These are phyloP conservation scores for Vigna mungo DNA, from an alignment of 306 rosid genomes.

Conservation along the genomic window DNA sequence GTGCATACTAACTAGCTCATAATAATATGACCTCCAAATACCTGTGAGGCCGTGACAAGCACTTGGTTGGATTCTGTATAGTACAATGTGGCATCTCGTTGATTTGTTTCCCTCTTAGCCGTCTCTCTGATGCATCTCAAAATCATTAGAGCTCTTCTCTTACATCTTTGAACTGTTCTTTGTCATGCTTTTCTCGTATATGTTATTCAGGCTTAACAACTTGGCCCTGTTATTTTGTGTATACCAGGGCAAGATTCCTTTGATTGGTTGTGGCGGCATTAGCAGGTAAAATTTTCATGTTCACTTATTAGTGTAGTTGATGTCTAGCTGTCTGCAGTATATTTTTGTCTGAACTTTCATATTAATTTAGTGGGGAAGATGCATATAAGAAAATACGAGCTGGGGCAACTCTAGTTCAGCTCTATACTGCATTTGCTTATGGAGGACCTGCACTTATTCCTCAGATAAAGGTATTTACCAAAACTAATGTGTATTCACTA, in stretches of 20 bases:
- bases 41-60: background rate
- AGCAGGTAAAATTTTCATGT: slow-evolving; percentile 64
- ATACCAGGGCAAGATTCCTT: slow-evolving; percentile 83
- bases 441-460: slow-evolving; percentile 98
- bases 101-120: slow-evolving; percentile 12
- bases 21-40: background rate
- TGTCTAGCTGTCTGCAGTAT: slow-evolving; percentile 34
- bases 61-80: background rate
- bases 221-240: slow-evolving; percentile 42
- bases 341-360: slow-evolving; percentile 23
- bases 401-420: slow-evolving; percentile 95
- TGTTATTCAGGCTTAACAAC: slow-evolving; percentile 29
- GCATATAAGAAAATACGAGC: slow-evolving; percentile 90
- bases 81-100: slow-evolving; percentile 5
- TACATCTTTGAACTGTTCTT: background rate
- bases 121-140: background rate
- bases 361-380: slow-evolving; percentile 80
- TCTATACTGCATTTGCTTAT: slow-evolving; percentile 89
- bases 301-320: slow-evolving; percentile 22
- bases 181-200: slow-evolving; percentile 1
- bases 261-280: slow-evolving; percentile 91
- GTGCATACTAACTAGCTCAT: background rate
- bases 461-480: slow-evolving; percentile 78
- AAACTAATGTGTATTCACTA: background rate
- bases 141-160: background rate